These are phyloP conservation scores for Phaeosphaeriaceae sp. DNA, from an alignment of 2,329 filamentous ascomycete genomes.

Conservation along the genomic window DNA sequence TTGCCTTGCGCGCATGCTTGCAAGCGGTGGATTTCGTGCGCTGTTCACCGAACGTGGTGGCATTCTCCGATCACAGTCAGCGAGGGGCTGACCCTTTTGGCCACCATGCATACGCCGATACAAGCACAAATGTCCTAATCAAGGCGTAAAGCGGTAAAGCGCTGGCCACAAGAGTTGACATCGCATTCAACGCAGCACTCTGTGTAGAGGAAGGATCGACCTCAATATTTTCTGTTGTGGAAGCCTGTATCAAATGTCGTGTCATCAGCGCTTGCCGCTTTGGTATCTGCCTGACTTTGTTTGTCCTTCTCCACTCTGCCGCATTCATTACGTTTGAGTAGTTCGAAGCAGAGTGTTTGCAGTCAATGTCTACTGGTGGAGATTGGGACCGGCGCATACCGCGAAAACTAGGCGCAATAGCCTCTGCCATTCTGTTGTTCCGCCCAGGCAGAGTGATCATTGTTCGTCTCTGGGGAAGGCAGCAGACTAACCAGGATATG, in stretches of 20 bases:
- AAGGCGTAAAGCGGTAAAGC: background rate
- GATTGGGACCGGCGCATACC: background rate
- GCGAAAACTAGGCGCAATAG: background rate
- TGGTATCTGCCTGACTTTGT: background rate
- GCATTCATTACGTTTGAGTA: background rate
- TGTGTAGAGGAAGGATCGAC: background rate
- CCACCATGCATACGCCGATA: conserved; percentile 2
- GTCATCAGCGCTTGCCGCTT: background rate
- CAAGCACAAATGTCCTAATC: background rate
- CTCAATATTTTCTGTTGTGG: background rate
- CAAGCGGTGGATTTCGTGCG: conserved; percentile 4
- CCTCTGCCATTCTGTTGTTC: background rate
- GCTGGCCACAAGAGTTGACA: background rate
- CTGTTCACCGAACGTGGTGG: conserved; percentile 17
- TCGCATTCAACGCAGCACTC: background rate
- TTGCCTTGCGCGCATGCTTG: conserved; percentile 15
- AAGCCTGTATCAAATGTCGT: background rate
- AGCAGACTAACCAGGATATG: background rate
- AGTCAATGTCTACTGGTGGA: background rate
- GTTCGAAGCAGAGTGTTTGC: background rate
- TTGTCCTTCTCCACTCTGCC: background rate
- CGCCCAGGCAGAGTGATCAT: background rate
- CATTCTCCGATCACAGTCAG: conserved; percentile 15
- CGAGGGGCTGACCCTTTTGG: conserved; percentile 1
- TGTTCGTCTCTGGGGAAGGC: background rate